Evolutionary conservation across 805 yeast species (phyloP).

Genomic region (Candida ulmi): DNA sequence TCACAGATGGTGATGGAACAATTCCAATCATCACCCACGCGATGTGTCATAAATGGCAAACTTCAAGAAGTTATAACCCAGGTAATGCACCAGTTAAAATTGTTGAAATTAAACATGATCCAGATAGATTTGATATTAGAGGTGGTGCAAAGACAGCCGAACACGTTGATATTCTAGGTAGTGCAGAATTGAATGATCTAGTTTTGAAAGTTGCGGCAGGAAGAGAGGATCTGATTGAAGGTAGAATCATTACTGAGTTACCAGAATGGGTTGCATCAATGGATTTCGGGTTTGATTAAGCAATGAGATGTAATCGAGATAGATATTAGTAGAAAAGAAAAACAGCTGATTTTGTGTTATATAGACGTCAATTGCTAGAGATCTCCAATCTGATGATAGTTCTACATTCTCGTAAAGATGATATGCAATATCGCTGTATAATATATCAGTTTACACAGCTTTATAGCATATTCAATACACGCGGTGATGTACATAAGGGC

Average conservation of each 20-base stretch:
- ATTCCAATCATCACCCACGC: constrained; percentile 81
- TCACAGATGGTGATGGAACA: constrained; percentile 96
- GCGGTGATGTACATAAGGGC: too few relatives aligned
- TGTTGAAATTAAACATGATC: constrained; percentile 91
- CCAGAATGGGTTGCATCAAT: constrained; percentile 46
- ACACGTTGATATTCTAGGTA: constrained; percentile 93
- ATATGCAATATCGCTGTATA: too few relatives aligned
- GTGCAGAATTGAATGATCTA: constrained; percentile 87
- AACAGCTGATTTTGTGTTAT: too few relatives aligned
- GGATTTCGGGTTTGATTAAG: constrained; percentile 17
- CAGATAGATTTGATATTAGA: constrained; percentile 87
- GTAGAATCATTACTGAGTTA: constrained; percentile 53
- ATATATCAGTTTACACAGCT: too few relatives aligned
- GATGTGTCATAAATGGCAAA: constrained; percentile 89
- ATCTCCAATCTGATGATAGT: too few relatives aligned
- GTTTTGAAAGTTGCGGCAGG: constrained; percentile 82
- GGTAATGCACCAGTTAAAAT: constrained; percentile 65
- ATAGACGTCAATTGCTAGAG: too few relatives aligned
- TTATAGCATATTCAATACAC: too few relatives aligned
- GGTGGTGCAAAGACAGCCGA: constrained; percentile 98
- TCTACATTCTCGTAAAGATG: too few relatives aligned
- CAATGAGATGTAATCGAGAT: too few relatives aligned
- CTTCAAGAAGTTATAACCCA: constrained; percentile 71
- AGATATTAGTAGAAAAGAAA: too few relatives aligned
- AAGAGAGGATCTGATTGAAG: constrained; percentile 58